Evolutionary conservation across 2,329 filamentous ascomycete genomes (phyloP).

Genomic region (Aspergillus ruber): DNA sequence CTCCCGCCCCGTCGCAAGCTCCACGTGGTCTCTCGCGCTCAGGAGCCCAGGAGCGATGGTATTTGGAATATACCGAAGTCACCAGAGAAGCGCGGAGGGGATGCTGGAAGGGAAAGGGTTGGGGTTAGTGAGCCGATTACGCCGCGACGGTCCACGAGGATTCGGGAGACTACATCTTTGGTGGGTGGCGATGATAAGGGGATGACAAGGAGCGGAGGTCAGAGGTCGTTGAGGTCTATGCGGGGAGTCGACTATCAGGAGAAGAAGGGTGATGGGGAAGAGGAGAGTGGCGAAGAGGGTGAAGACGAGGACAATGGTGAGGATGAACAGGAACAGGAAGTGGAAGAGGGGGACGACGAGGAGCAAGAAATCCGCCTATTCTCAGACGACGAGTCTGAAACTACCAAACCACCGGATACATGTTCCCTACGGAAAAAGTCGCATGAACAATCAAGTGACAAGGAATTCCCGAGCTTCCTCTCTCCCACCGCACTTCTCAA

Average conservation of each 20-base stretch:
- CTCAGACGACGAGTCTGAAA: not conserved
- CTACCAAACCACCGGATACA: not conserved
- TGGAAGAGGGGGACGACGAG: not conserved
- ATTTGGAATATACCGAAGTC: conserved; percentile 8
- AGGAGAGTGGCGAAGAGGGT: not conserved
- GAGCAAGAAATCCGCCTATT: not conserved
- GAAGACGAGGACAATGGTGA: not conserved
- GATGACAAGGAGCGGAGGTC: not conserved
- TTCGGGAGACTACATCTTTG: not conserved
- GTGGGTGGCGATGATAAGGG: not conserved
- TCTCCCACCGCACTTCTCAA: not conserved
- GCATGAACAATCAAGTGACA: not conserved
- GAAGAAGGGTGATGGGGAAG: not conserved
- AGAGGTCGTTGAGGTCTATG: not conserved
- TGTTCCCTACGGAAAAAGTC: not conserved
- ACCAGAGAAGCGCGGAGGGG: not conserved
- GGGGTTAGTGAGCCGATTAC: conserved; percentile 1
- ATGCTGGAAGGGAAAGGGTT: not conserved
- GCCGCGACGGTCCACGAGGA: conserved; percentile 9
- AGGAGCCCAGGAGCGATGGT: conserved; percentile 2
- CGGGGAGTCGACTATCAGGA: not conserved
- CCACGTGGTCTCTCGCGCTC: not conserved
- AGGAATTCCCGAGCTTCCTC: not conserved
- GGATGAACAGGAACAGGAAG: not conserved
- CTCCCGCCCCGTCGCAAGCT: not conserved